Evolutionary conservation across 2,329 filamentous ascomycete genomes (phyloP), one percentile per base, ranked within the genome.

Genomic region (Trichophaea hybrida): DNA sequence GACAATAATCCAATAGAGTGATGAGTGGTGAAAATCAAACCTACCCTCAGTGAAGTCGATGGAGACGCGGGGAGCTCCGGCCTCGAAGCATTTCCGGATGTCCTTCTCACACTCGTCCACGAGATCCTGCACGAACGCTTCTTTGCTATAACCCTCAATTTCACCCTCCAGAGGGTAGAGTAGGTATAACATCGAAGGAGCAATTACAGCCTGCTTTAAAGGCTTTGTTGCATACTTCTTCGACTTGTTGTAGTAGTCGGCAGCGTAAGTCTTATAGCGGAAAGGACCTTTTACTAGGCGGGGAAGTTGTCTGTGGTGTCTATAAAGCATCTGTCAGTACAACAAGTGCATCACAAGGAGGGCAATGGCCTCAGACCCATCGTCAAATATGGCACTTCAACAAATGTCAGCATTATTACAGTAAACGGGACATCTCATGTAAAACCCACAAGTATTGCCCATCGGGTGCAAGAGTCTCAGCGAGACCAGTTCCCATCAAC

Each of bases 21-120:
- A 5, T 10, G 43, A 13, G 8, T 15, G 8, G n/a, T 1, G 24
- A 51, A 13, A n/a, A 44, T 38, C 10, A 15, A 35, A 59, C 17
- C 8, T 58, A 60, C 69, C 70, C 62, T 71, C 70, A 8, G 70
- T 70, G 54, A 71, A 71, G 57, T 71, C 70, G 40, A 71, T 70
- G 33, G 67, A 69, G 17, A 71, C 70, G 40, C 70, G 66, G 54
- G 65, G 63, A 10, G 69, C 70, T 6, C 70, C 70, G 8, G 66
- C 68, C 37, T 67, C 68, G 61, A 71, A 71, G 52, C 69, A 71
- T 54, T 67, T 66, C 5, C 69, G 63, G 57, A 71, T 71, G 61
- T 71, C 70, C 57, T 70, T 71, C 58, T 69, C 70, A 52, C 70
- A 71, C 58, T 70, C 70, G 55, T 69, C 56, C 2, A 71, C 68